Conservation (phyloP, 306 rosid species). For the Quercus aquifolioides region DNA sequence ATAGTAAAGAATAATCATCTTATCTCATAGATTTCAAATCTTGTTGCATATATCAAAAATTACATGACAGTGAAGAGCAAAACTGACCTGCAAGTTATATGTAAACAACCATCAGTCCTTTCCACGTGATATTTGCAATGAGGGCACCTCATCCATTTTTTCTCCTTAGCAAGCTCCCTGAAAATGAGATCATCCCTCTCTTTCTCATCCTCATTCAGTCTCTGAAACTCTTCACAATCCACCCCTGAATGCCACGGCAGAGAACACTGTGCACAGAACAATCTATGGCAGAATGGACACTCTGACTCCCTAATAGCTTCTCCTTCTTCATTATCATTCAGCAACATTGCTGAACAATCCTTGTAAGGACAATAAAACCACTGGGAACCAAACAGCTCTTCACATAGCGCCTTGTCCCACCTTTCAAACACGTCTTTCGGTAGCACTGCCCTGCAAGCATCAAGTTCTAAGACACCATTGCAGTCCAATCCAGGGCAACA, state of each 20-base stretch:
- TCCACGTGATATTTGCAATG: conserved; percentile 46
- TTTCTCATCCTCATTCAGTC: conserved; percentile 30
- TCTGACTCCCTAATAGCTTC: not conserved
- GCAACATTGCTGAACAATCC: conserved; percentile 19
- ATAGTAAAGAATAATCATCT: too few relatives aligned
- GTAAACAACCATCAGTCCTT: conserved; percentile 39
- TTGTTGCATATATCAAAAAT: not conserved
- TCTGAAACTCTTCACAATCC: conserved; percentile 42
- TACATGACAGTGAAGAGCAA: not conserved
- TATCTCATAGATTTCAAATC: too few relatives aligned
- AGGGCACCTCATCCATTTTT: conserved; percentile 58
- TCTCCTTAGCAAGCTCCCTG: conserved; percentile 33
- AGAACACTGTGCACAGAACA: conserved; percentile 55
- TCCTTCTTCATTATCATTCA: not conserved
- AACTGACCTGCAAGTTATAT: conserved; percentile 56
- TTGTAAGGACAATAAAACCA: conserved; percentile 50
- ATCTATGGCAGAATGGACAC: conserved; percentile 48
- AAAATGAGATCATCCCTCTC: conserved; percentile 41
- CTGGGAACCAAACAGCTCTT: conserved; percentile 23
- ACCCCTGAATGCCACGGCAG: conserved; percentile 65
- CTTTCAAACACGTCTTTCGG: conserved; percentile 34
- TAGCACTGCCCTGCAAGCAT: conserved; percentile 35
- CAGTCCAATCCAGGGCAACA: conserved; percentile 55
- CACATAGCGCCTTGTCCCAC: conserved; percentile 48
- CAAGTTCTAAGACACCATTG: conserved; percentile 29